Evolutionary conservation across 140 eudicot genomes (phyloP).

Genomic region (Ambrosia hybrid): DNA sequence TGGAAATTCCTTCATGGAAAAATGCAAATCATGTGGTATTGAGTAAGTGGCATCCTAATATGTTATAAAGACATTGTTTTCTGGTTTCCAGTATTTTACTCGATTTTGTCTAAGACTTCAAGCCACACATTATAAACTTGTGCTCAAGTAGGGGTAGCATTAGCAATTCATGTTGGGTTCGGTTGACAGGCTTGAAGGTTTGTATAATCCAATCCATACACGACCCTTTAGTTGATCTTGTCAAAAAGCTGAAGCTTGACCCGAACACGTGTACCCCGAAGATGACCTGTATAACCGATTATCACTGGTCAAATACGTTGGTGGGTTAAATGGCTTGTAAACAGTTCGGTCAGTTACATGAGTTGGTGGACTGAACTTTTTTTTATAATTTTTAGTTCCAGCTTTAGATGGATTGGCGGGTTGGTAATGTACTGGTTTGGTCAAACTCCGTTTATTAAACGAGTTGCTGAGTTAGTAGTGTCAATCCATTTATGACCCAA

Average conservation of each 20-base stretch:
- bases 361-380: background rate
- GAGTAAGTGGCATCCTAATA: conserved; percentile 51
- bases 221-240: background rate
- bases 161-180: conserved; percentile 6
- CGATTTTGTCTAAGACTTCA: background rate
- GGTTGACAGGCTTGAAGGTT: background rate
- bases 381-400: background rate
- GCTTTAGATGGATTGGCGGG: background rate
- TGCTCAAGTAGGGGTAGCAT: background rate
- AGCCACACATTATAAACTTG: conserved; percentile 3
- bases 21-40: conserved; percentile 73
- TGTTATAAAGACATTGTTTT: conserved; percentile 1
- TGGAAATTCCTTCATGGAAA: conserved; percentile 91
- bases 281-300: background rate
- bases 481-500: background rate
- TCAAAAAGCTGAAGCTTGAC: background rate
- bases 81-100: conserved; percentile 13
- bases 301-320: background rate
- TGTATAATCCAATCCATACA: conserved; percentile 5
- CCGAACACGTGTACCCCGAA: background rate
- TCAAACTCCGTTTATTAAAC: background rate
- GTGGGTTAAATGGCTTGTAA: too few species aligned
- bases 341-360: background rate
- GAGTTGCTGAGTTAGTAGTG: background rate
- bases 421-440: background rate